Percentiles rank a stretch among this genome's conserved stretches.
Conservation (phyloP, 2,329 filamentous ascomycete genomes). For the Arachnomyces sp. region DNA sequence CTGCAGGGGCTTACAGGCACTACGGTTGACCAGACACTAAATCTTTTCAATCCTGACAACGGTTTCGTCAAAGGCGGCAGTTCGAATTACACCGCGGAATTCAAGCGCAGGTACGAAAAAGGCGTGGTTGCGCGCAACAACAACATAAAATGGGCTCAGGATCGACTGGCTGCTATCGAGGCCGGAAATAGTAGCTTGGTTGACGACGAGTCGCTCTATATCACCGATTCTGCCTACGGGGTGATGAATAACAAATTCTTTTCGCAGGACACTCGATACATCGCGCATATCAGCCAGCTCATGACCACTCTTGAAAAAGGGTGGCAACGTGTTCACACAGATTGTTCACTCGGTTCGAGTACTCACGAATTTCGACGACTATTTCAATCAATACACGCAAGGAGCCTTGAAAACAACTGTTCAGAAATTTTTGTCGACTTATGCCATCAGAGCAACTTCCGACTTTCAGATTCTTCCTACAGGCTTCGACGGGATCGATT, state of each 20-base stretch:
- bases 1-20: conserved; percentile 8
- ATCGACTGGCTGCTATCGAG: conserved; percentile 10
- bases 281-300: conserved; percentile 13
- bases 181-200: conserved; percentile 8
- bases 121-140: conserved; percentile 11
- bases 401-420: too few species aligned
- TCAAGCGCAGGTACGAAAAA: conserved; percentile 7
- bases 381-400: too few species aligned
- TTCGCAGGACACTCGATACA: conserved; percentile 12
- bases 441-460: too few species aligned
- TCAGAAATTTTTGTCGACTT: too few species aligned
- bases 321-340: too few species aligned
- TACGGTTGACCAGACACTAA: conserved; percentile 9
- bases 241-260: conserved; percentile 17
- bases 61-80: conserved; percentile 9
- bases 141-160: conserved; percentile 8
- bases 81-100: conserved; percentile 11
- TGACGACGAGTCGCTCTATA: conserved; percentile 15
- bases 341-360: too few species aligned
- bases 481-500: too few species aligned
- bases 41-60: conserved; percentile 10
- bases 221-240: conserved; percentile 12
- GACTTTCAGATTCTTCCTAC: too few species aligned
- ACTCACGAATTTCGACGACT: too few species aligned
- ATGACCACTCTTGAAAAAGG: conserved; percentile 17